Base-by-base conservation (phyloP, 805 yeast genomes). In the Saccharomycopsis sp. region DNA sequence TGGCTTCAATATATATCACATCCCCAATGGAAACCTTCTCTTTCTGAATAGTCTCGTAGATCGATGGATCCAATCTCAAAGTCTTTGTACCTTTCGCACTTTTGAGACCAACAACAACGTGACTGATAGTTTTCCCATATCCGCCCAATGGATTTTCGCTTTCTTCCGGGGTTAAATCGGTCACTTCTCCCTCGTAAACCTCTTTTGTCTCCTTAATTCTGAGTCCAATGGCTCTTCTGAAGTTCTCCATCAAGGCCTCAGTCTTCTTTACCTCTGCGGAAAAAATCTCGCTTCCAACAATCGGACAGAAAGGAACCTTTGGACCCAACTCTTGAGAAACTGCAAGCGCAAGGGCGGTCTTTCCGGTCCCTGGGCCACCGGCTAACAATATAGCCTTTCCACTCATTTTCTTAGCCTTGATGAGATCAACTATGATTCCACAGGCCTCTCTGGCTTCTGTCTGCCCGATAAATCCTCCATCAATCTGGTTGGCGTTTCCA, bases 311-410 rank as follows among this genome's bases (percentile, higher is more conserved):
- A 52, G 99, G 99, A 56, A 94, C 98, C 68, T 92, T 91, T 46
- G 96, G 94, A 2, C 99, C 99, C 65, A 94, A 78, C 70, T 90
- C 97, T 70, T 94, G 98, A 2, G 97, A 89, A 57, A 94, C 84
- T 1, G 97, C 99, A 66, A 94, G 78, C 0, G 98, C 98, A 66
- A 94, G 79, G 0, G 99, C 99, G 2, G 99, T 94, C 71, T 94
- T 94, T 69, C 99, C 99, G 3, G 98, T 92, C 0, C 98, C 97
- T 8, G 99, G 98, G 3, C 96, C 96, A 55, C 99, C 99, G 0
- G 99, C 98, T 56, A 94, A 78, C 60, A 94, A 73, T 54, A 94
- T 84, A n/a, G 97, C 98, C 68, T 92, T 88, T 29, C 99, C 99
- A 54, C 96, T 87, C 85, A 94, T 87, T 71, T 85, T 89, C 66